Evolutionary conservation across 169 alveolate species (phyloP).

Genomic region (Amoebophrya sp.): DNA sequence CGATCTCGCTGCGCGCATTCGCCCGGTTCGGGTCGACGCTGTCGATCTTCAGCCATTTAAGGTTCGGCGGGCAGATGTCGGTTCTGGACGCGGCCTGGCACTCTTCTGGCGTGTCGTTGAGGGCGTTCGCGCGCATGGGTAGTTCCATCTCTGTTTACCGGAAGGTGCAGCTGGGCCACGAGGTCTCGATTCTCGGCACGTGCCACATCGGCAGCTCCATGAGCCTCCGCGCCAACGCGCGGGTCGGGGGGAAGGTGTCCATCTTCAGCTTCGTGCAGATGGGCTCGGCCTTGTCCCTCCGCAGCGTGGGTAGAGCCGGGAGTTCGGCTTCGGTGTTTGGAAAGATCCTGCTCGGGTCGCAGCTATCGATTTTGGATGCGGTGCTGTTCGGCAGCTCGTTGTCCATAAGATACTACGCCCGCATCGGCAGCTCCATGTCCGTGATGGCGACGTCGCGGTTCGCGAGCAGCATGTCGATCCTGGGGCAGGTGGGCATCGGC

Average conservation of each 20-base stretch:
- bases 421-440: not conserved
- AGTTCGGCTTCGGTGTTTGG: not conserved
- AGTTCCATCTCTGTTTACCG: not conserved
- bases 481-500: not conserved
- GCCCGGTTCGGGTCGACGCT: slow-evolving; percentile 1
- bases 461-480: not conserved
- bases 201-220: slow-evolving; percentile 7
- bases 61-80: slow-evolving; percentile 3
- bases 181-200: not conserved
- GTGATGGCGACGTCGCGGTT: not conserved
- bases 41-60: not conserved
- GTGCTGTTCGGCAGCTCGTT: slow-evolving; percentile 7
- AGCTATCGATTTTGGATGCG: not conserved
- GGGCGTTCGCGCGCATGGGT: slow-evolving; percentile 3
- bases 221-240: not conserved
- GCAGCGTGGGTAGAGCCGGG: not conserved
- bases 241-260: not conserved
- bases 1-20: slow-evolving; percentile 3
- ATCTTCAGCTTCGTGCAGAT: not conserved
- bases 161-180: not conserved
- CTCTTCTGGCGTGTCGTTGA: not conserved
- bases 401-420: not conserved
- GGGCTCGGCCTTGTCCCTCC: not conserved
- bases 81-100: not conserved
- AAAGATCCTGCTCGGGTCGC: not conserved